Evolutionary conservation across 2,329 filamentous ascomycete species (phyloP).

Genomic region (Aspergillus piperis): DNA sequence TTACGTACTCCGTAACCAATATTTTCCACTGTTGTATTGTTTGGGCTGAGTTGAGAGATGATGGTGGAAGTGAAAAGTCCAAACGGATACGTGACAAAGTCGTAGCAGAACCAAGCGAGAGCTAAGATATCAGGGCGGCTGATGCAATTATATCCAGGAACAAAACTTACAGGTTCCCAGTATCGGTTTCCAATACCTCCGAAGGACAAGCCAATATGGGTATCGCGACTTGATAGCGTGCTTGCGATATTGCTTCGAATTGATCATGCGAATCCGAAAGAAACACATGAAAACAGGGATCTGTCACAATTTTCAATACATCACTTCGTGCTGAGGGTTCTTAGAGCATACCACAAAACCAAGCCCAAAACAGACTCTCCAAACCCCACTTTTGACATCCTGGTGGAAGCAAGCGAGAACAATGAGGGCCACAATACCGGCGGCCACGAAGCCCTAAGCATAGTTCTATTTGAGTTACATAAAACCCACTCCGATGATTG

Average conservation of each 20-base stretch:
- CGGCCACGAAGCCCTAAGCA: slow-evolving; percentile 25
- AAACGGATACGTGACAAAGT: slow-evolving; percentile 59
- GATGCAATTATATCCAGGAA: not conserved
- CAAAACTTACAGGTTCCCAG: slow-evolving; percentile 44
- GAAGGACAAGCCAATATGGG: slow-evolving; percentile 52
- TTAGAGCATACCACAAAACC: slow-evolving; percentile 42
- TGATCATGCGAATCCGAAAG: slow-evolving; percentile 56
- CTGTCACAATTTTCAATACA: slow-evolving; percentile 10
- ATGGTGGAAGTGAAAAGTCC: slow-evolving; percentile 59
- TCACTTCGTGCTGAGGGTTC: not conserved
- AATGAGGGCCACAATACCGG: slow-evolving; percentile 28
- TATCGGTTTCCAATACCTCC: slow-evolving; percentile 52
- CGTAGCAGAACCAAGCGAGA: slow-evolving; percentile 55
- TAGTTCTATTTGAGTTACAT: not conserved
- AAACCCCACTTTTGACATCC: slow-evolving; percentile 39
- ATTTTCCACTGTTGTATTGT: slow-evolving; percentile 43
- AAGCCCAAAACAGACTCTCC: slow-evolving; percentile 54
- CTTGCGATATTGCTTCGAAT: slow-evolving; percentile 53
- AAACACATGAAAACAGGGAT: slow-evolving; percentile 55
- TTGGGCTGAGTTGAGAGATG: slow-evolving; percentile 45
- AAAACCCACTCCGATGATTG: too few relatives aligned
- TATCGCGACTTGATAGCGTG: slow-evolving; percentile 49
- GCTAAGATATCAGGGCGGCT: slow-evolving; percentile 21
- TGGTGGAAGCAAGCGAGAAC: slow-evolving; percentile 28
- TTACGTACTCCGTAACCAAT: slow-evolving; percentile 28